A percentile compares a stretch with the other conserved stretches of the same genome.
phyloP scores from a whole-genome alignment of 352 stramenopile species.

The Phytophthora constricta region DNA sequence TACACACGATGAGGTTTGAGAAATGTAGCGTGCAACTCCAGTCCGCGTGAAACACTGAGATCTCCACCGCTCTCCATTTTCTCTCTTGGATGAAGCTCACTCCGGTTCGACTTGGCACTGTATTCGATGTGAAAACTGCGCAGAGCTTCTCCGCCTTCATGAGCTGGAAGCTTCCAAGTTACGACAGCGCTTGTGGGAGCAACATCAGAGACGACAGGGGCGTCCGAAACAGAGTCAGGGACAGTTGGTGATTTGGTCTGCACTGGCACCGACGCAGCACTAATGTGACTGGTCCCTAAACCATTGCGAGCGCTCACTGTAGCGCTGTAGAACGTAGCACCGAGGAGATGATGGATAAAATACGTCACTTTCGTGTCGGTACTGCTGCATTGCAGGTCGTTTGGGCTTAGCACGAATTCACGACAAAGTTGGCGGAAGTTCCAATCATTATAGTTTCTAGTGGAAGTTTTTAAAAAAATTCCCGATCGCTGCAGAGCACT shows the following conservation, averaged over 20 bases:
- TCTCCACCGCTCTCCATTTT: slow-evolving; percentile 49
- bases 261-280: slow-evolving; percentile 41
- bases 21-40: slow-evolving; percentile 48
- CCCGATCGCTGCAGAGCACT: too few species aligned
- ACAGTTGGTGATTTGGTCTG: slow-evolving; percentile 48
- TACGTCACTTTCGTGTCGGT: slow-evolving; percentile 1
- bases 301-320: slow-evolving; percentile 54
- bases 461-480: too few species aligned
- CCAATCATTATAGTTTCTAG: too few species aligned
- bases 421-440: slow-evolving; percentile 49
- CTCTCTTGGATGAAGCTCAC: slow-evolving; percentile 5
- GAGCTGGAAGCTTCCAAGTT: slow-evolving; percentile 41
- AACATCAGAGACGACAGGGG: slow-evolving; percentile 41
- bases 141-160: slow-evolving; percentile 66
- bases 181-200: slow-evolving; percentile 55
- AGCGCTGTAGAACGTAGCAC: slow-evolving; percentile 53
- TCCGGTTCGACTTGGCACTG: slow-evolving; percentile 28
- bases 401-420: slow-evolving; percentile 22
- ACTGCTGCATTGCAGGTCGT: neutral
- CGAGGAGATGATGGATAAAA: slow-evolving; percentile 44
- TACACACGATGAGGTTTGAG: slow-evolving; percentile 66
- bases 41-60: slow-evolving; percentile 42
- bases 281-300: slow-evolving; percentile 49
- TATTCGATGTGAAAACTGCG: slow-evolving; percentile 63
- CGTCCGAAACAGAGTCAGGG: slow-evolving; percentile 38